Evolutionary conservation across 176 grass and related monocot genomes (phyloP).

Genomic region (Triticum timopheevii): DNA sequence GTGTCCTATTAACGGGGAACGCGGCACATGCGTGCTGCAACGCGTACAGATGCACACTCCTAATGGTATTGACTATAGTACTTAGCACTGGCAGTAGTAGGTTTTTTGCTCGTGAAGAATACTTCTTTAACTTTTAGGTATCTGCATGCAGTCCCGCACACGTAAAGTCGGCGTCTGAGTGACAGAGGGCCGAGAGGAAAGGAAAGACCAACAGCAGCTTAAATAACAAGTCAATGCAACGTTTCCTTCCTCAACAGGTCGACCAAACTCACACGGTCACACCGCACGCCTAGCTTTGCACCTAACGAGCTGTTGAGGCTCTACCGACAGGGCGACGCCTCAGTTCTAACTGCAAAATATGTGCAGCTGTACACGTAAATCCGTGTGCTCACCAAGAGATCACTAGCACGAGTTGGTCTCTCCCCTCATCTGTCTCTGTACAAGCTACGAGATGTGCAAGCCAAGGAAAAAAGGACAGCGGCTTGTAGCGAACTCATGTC

Average conservation of each 20-base stretch:
- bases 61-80: background rate
- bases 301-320: slow-evolving; percentile 11
- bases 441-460: background rate
- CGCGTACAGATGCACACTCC: background rate
- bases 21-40: background rate
- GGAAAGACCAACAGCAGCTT: background rate
- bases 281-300: background rate
- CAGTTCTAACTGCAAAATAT: background rate
- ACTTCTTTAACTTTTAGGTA: background rate
- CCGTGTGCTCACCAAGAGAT: background rate
- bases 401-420: background rate
- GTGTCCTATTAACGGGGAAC: background rate
- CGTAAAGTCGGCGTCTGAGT: background rate
- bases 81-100: background rate
- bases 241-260: background rate
- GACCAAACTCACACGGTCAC: background rate
- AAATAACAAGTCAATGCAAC: background rate
- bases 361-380: background rate
- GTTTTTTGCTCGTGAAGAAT: background rate
- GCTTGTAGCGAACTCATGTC: background rate
- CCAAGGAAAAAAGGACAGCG: background rate
- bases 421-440: background rate
- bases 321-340: background rate
- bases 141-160: background rate
- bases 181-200: background rate